Base-by-base conservation (phyloP, 192 early-diverging fungal genomes). In the Spinellus fusiger region DNA sequence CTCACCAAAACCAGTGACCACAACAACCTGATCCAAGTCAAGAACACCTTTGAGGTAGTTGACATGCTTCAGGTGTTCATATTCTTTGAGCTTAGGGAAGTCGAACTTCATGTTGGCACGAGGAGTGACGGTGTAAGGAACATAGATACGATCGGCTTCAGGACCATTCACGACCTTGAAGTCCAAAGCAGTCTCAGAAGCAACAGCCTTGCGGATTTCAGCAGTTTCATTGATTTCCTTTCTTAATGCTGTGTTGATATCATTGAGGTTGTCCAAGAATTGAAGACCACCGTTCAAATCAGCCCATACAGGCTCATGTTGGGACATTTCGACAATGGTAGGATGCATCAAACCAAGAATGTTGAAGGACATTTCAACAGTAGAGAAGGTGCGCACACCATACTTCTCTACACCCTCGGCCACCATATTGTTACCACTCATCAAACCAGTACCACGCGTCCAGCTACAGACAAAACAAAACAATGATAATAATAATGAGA, bases 371-470 rank as follows among this genome's bases (percentile, higher is more conserved):
- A 95, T 94, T 73, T 98, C 95, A 58, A 80, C 75, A 25, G 89
- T 76, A 18, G 91, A 89, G 84, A 95, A 98, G 22, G 95, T 98
- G 65, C 93, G 85, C 27, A 93, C 86, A 44, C 95, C 95, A 40
- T 83, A 77, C 48, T 79, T 78, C 73, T 98, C 95, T 27, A 98
- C 82, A 51, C 90, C 87, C 65, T 93, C 84, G 27, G 93, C 90
- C 53, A 93, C 85, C 37, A 90, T 78, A 71, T 98, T 93, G 77
- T 94, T 98, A 61, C 80, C 77, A 23, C 80, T 83, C 95, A 98
- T 98, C 69, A 98, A 81, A 31, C 93, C 93, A 28, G 95, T 98
- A 55, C 95, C 93, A 70, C 95, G 87, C 44, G 95, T 98, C 95
- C 95, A 98, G 16, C 62, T 64, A 49, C n/a, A n/a, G n/a, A n/a